Conservation (phyloP, 306 rosid genomes). For the Lithocarpus polystachyus region DNA sequence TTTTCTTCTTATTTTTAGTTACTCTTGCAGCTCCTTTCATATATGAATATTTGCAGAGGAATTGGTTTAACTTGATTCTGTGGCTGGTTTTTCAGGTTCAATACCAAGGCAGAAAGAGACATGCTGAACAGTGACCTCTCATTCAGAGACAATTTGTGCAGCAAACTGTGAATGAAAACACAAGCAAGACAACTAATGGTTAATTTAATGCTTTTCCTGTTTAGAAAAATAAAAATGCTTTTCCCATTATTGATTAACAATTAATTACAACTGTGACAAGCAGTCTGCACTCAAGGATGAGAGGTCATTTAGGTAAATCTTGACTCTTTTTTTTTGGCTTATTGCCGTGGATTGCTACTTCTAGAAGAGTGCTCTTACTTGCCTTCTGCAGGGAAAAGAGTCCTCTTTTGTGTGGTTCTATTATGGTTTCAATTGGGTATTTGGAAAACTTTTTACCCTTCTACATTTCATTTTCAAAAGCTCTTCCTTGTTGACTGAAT, state of each 20-base stretch:
- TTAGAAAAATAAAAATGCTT: too few relatives aligned
- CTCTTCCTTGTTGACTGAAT: too few relatives aligned
- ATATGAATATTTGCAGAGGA: background rate
- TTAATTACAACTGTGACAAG: background rate
- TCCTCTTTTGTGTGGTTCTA: too few relatives aligned
- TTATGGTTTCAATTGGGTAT: too few relatives aligned
- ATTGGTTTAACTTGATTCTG: conserved; percentile 21
- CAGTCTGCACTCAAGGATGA: background rate
- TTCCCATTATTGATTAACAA: background rate
- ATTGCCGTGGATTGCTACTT: too few relatives aligned
- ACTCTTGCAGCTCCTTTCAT: background rate
- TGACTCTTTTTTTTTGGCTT: too few relatives aligned
- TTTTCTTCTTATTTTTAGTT: background rate
- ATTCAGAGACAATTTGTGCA: conserved; percentile 69
- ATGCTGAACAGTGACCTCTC: conserved; percentile 75
- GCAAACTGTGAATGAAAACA: conserved; percentile 41
- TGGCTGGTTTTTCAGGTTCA: conserved; percentile 47
- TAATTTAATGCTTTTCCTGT: conserved; percentile 29
- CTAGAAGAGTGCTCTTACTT: too few relatives aligned
- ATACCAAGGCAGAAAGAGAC: conserved; percentile 66
- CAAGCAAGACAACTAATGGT: conserved; percentile 50
- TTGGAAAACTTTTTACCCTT: too few relatives aligned
- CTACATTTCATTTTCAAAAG: too few relatives aligned
- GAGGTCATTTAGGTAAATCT: too few relatives aligned
- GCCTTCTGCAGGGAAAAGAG: too few relatives aligned